Evolutionary conservation across 2,329 filamentous ascomycete species (phyloP).

Genomic region (Hypoxylon sp.): DNA sequence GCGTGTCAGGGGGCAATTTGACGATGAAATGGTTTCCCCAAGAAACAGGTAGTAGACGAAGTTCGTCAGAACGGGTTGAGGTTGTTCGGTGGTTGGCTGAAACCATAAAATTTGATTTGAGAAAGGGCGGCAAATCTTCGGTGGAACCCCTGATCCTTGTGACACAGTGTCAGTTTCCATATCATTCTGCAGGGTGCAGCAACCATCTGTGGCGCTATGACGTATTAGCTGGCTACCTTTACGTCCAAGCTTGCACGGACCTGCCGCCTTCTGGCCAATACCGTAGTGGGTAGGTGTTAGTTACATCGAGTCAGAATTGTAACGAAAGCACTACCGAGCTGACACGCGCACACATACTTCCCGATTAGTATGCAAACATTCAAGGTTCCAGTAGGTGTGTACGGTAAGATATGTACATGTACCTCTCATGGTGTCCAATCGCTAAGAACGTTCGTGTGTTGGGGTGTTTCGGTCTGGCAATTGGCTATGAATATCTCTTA

Average conservation of each 20-base stretch:
- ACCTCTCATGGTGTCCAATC: neutral
- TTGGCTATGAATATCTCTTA: neutral
- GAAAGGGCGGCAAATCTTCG: constrained; percentile 39
- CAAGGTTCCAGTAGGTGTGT: neutral
- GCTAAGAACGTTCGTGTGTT: neutral
- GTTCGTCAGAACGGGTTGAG: constrained; percentile 20
- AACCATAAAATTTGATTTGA: constrained; percentile 44
- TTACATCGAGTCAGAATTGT: neutral
- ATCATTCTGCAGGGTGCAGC: neutral
- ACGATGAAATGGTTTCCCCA: constrained; percentile 37
- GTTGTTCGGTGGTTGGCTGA: constrained; percentile 41
- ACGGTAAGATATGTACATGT: neutral
- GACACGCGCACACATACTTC: neutral
- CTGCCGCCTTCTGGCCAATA: neutral
- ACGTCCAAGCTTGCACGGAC: neutral
- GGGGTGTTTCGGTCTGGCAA: neutral
- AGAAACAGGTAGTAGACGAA: constrained; percentile 24
- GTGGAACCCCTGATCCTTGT: constrained; percentile 25
- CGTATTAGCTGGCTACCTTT: constrained; percentile 13
- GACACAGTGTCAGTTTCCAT: constrained; percentile 25
- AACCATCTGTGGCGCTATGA: constrained; percentile 23
- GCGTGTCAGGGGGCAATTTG: constrained; percentile 34
- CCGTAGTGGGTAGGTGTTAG: neutral
- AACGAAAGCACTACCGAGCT: neutral
- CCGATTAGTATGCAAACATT: neutral